These are phyloP conservation scores for Suillus weaverae DNA, from an alignment of 768 basidiomycete species.

Conservation along the genomic window DNA sequence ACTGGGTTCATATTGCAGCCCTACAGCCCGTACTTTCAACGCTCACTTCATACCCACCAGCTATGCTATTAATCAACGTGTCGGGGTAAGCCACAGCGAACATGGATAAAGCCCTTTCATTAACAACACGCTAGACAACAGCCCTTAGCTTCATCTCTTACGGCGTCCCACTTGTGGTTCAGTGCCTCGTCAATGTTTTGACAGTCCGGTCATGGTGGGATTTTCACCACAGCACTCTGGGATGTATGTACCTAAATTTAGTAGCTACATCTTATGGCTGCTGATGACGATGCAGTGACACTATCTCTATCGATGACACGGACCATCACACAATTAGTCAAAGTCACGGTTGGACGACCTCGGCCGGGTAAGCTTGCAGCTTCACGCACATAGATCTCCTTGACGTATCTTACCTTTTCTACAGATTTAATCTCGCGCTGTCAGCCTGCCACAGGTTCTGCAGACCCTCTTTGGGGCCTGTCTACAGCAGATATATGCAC, in stretches of 20 bases:
- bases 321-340: conserved; percentile 77
- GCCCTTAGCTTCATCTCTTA: conserved; percentile 44
- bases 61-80: conserved; percentile 67
- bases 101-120: conserved; percentile 1
- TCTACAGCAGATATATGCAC: conserved; percentile 77
- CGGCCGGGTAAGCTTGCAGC: conserved; percentile 59
- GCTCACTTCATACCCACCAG: conserved; percentile 33
- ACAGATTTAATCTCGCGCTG: conserved; percentile 45
- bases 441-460: conserved; percentile 59
- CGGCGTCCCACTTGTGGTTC: conserved; percentile 65
- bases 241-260: conserved; percentile 18
- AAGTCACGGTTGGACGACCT: conserved; percentile 85
- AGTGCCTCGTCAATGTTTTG: conserved; percentile 65
- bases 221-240: conserved; percentile 63
- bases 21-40: not conserved
- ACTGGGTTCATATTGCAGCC: not conserved
- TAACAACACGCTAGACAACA: conserved; percentile 24
- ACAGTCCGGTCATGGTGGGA: conserved; percentile 87
- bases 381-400: not conserved
- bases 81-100: conserved; percentile 42
- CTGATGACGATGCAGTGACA: conserved; percentile 45
- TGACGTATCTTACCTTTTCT: not conserved
- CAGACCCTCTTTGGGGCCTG: conserved; percentile 70
- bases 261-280: not conserved
- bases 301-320: conserved; percentile 75